phyloP scores from a whole-genome alignment of 164 flowering plant species.

The Paratinospora sagittata region DNA sequence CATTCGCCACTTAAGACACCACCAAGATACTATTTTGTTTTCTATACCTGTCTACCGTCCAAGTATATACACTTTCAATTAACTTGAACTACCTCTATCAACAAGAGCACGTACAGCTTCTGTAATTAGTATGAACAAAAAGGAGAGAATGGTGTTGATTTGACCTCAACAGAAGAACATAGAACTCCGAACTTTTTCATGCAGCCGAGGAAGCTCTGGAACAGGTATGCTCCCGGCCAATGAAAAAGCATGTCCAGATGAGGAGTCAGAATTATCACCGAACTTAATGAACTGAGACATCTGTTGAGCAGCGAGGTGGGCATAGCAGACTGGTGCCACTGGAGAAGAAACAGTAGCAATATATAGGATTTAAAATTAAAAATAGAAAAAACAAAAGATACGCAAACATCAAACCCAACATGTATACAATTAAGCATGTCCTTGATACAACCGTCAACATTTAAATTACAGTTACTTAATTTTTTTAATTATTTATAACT shows the following conservation, averaged over 20 bases:
- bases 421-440: no score
- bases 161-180: conserved; percentile 79
- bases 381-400: background rate
- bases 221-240: conserved; percentile 30
- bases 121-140: background rate
- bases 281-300: conserved; percentile 59
- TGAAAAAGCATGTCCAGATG: conserved; percentile 32
- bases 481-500: no score
- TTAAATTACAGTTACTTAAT: no score
- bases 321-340: conserved; percentile 85
- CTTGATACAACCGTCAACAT: no score
- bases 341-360: conserved; percentile 12
- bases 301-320: conserved; percentile 77
- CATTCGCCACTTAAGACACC: no score
- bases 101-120: background rate
- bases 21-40: no score
- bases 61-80: background rate
- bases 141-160: background rate
- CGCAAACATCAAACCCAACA: no score
- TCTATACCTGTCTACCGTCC: background rate
- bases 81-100: background rate
- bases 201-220: conserved; percentile 66
- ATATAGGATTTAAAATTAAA: background rate
- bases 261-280: conserved; percentile 46
- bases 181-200: conserved; percentile 43